phyloP scores from a whole-genome alignment of 2,329 filamentous ascomycete genomes.

The Dendrostoma leiphaemia region DNA sequence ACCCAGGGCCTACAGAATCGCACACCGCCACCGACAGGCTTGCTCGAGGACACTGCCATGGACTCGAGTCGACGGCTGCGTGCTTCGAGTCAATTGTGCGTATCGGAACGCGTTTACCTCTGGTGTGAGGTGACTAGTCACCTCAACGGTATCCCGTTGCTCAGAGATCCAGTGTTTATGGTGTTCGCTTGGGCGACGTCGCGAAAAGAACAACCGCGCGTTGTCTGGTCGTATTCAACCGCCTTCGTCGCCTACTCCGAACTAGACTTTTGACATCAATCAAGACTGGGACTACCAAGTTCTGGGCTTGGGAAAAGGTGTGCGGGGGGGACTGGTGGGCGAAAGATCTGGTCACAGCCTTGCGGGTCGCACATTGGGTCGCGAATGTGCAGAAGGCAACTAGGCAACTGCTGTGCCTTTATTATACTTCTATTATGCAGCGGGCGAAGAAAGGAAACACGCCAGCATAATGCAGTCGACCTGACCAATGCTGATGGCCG shows the following conservation, averaged over 20 bases:
- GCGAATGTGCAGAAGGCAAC: background rate
- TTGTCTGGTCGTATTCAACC: background rate
- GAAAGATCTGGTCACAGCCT: too few relatives aligned
- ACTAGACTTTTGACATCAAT: background rate
- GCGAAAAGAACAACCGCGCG: background rate
- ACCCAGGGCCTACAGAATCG: background rate
- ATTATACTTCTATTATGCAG: background rate
- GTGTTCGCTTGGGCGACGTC: slow-evolving; percentile 3
- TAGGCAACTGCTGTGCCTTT: background rate
- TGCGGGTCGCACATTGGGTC: background rate
- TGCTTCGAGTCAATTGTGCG: background rate
- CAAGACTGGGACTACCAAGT: background rate
- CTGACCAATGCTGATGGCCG: background rate
- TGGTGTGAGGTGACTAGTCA: background rate
- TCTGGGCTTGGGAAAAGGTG: background rate
- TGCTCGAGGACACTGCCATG: background rate
- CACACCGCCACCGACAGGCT: background rate
- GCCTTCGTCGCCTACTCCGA: background rate
- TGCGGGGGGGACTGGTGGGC: background rate
- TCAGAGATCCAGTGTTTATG: slow-evolving; percentile 12
- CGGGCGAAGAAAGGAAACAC: background rate
- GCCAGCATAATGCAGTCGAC: background rate
- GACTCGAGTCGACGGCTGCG: background rate
- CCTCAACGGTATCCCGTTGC: slow-evolving; percentile 1
- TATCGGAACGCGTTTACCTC: background rate